Evolutionary conservation across 192 early-diverging fungal species (phyloP).

Genomic region (Coemansia sp.): DNA sequence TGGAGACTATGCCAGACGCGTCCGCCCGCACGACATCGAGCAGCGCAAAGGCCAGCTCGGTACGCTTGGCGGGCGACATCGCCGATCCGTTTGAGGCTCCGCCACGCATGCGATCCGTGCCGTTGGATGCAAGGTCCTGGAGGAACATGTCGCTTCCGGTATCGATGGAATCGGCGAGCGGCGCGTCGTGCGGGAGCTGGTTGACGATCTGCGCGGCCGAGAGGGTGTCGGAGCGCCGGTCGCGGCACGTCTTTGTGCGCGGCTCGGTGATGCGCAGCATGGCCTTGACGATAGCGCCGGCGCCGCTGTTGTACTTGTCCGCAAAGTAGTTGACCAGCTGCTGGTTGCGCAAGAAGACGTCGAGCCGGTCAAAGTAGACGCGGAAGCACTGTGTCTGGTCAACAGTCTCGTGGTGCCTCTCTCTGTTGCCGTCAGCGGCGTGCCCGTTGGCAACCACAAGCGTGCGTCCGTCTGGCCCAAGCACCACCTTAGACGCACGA

Average conservation of each 20-base stretch:
- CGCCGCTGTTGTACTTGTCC: conserved; percentile 62
- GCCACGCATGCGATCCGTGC: conserved; percentile 9
- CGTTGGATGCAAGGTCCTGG: conserved; percentile 23
- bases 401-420: conserved; percentile 17
- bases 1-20: conserved; percentile 55
- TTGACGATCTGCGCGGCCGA: conserved; percentile 57
- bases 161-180: conserved; percentile 38
- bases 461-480: conserved; percentile 13
- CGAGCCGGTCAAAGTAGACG: conserved; percentile 65
- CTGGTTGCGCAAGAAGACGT: conserved; percentile 68
- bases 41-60: conserved; percentile 58
- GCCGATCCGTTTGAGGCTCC: not conserved
- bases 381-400: conserved; percentile 65
- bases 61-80: conserved; percentile 7
- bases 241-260: conserved; percentile 56
- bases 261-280: conserved; percentile 62
- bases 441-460: conserved; percentile 6
- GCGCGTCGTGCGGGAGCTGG: conserved; percentile 40
- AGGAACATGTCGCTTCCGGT: conserved; percentile 39
- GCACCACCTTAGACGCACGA: conserved; percentile 15
- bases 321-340: conserved; percentile 61
- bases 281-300: conserved; percentile 59
- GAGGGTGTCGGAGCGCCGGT: conserved; percentile 49
- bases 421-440: not conserved
- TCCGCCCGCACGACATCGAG: conserved; percentile 61